These are phyloP conservation scores for Xylariaceae sp. DNA, from an alignment of 2,329 filamentous ascomycete genomes.

Conservation along the genomic window DNA sequence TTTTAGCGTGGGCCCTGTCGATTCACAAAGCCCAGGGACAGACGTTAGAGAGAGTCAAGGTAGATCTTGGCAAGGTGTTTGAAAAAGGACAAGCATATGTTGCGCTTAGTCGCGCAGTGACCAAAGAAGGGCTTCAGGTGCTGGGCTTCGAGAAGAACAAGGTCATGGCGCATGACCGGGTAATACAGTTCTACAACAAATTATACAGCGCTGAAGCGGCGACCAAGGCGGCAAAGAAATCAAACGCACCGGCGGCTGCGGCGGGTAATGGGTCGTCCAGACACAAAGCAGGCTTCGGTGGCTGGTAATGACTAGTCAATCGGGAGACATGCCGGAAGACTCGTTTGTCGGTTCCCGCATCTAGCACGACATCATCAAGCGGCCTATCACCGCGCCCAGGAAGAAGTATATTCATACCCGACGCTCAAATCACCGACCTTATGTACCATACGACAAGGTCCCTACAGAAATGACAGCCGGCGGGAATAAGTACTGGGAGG, in stretches of 20 bases:
- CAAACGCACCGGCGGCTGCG: conserved; percentile 38
- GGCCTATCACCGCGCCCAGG: background rate
- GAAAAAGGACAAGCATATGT: conserved; percentile 98
- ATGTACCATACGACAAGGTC: background rate
- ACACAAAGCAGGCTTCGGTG: conserved; percentile 48
- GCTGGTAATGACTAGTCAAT: conserved; percentile 37
- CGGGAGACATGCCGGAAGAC: background rate
- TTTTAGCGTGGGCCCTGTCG: conserved; percentile 91
- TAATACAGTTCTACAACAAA: conserved; percentile 78
- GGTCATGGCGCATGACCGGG: conserved; percentile 88
- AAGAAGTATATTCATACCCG: background rate
- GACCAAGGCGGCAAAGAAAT: conserved; percentile 29
- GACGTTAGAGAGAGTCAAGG: conserved; percentile 87
- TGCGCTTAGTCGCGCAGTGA: conserved; percentile 86
- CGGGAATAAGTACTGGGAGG: background rate
- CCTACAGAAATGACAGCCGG: background rate
- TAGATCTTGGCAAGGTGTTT: conserved; percentile 86
- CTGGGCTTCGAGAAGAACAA: conserved; percentile 81
- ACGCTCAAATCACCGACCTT: background rate
- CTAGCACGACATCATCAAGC: background rate
- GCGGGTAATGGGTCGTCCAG: conserved; percentile 30
- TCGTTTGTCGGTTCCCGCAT: background rate
- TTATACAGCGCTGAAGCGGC: conserved; percentile 66
- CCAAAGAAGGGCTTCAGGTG: conserved; percentile 81
- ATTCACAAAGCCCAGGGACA: conserved; percentile 98